phyloP scores from a whole-genome alignment of 148 eudicot genomes.

The Silene latifolia region DNA sequence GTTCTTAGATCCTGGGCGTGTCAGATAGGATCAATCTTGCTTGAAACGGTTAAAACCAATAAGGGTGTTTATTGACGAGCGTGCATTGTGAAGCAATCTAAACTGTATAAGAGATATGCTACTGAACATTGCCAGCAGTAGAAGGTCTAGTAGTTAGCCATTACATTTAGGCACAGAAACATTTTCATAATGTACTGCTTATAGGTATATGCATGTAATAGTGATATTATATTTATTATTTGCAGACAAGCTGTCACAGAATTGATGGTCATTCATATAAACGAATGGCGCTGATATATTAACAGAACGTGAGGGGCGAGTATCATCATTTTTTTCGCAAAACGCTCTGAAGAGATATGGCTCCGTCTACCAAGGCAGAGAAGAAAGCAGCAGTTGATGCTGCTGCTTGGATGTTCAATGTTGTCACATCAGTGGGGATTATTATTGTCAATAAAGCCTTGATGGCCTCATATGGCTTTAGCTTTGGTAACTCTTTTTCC shows the following conservation, averaged over 20 bases:
- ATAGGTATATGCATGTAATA: background rate
- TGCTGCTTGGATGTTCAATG: constrained; percentile 86
- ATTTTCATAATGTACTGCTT: background rate
- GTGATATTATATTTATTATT: background rate
- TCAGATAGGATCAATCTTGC: too few relatives aligned
- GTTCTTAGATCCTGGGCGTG: too few relatives aligned
- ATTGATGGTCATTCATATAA: constrained; percentile 15
- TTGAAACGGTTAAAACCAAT: too few relatives aligned
- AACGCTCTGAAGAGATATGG: constrained; percentile 38
- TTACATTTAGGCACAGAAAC: too few relatives aligned
- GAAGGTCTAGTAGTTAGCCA: too few relatives aligned
- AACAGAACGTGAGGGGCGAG: constrained; percentile 16
- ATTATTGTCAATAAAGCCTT: constrained; percentile 79
- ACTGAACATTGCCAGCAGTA: too few relatives aligned
- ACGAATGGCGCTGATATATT: constrained; percentile 15
- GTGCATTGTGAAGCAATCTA: too few relatives aligned
- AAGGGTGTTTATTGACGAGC: too few relatives aligned
- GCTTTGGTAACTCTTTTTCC: constrained; percentile 49
- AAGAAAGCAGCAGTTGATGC: constrained; percentile 74
- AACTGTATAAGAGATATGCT: too few relatives aligned
- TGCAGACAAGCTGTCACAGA: constrained; percentile 19
- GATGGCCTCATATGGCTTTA: constrained; percentile 78
- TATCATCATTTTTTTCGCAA: constrained; percentile 7
- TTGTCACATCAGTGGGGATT: constrained; percentile 81
- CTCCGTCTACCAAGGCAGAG: constrained; percentile 66